Evolutionary conservation across 805 yeast genomes (phyloP), one percentile per base, ranked within the genome.

Genomic region (Saccharomycopsis malanga): DNA sequence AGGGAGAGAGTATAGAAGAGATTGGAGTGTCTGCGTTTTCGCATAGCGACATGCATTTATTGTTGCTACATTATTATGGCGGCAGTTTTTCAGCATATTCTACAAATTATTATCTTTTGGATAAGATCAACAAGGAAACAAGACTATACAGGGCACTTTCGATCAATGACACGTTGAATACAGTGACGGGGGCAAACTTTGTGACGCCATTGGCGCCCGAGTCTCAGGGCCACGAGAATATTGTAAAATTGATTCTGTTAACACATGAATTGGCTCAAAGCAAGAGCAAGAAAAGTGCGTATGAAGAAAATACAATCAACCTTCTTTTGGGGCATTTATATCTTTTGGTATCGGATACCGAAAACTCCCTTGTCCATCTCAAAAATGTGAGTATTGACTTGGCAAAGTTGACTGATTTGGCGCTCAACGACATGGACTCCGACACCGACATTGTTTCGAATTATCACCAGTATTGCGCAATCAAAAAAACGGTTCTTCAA

Each of bases 241-340:
- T 27, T 12, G 30, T 27, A 7, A 7, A 27, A 12, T 12, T 27
- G 7, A 27, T 9, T 27, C n/a, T n/a, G n/a, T n/a, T n/a, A n/a
- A n/a, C n/a, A n/a, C n/a, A n/a, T n/a, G n/a, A n/a, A n/a, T n/a
- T n/a, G n/a, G 12, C 30, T 27, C 30, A 27, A 27, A 27, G 12
- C 30, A 9, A 27, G 7, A 9, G 10, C 30, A 9, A 9, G 10
- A 27, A 27, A 27, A n/a, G n/a, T n/a, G 30, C 12, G 30, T 41
- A 46, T 24, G 52, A 48, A 21, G 12, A 12, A 21, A 15, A 34
- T 5, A 25, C 45, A 5, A n/a, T 24, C 4, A 30, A 39, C 30
- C 32, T 44, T 10, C 22, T 44, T 3, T 21, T 44, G 30, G 45
- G 40, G 4, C 50, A 50, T 24, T 35, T 46, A 20, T 34, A 44